Conservation (phyloP, 345 rosid species). For the Geranium brycei region DNA sequence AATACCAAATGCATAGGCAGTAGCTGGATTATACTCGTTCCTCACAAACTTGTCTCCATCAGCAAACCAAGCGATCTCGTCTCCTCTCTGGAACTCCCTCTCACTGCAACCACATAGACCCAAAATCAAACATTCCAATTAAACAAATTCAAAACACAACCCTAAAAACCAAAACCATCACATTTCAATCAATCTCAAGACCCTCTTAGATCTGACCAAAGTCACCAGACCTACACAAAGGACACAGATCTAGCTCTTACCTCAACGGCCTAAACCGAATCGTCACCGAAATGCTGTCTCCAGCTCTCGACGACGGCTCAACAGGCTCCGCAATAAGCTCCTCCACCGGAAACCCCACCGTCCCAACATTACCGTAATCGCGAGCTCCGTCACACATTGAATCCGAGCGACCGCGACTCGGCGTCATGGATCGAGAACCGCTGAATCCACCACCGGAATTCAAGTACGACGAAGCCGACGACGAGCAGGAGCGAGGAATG, state of each 20-base stretch:
- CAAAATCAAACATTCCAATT: constrained; percentile 1
- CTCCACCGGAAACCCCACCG: constrained; percentile 48
- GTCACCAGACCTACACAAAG: not conserved
- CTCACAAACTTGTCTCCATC: constrained; percentile 89
- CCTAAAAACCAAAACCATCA: constrained; percentile 1
- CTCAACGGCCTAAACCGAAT: constrained; percentile 93
- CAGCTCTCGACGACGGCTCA: constrained; percentile 38
- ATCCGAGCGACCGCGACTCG: constrained; percentile 51
- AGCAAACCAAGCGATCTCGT: constrained; percentile 91
- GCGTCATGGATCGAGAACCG: constrained; percentile 67
- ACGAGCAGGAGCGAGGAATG: constrained; percentile 42
- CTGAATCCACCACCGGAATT: constrained; percentile 33
- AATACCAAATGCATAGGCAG: constrained; percentile 87
- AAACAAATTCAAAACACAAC: not conserved
- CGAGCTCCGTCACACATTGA: constrained; percentile 29
- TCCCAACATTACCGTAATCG: constrained; percentile 30
- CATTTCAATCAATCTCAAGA: constrained; percentile 9
- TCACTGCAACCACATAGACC: constrained; percentile 31
- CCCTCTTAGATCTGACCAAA: constrained; percentile 36
- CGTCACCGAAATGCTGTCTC: constrained; percentile 92
- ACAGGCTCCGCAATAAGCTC: constrained; percentile 56
- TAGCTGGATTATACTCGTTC: constrained; percentile 74
- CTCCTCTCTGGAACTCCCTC: constrained; percentile 89
- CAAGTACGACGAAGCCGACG: not conserved
- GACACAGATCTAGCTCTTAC: constrained; percentile 54